Evolutionary conservation across 148 eudicot genomes (phyloP).

Genomic region (Talinum fruticosum): DNA sequence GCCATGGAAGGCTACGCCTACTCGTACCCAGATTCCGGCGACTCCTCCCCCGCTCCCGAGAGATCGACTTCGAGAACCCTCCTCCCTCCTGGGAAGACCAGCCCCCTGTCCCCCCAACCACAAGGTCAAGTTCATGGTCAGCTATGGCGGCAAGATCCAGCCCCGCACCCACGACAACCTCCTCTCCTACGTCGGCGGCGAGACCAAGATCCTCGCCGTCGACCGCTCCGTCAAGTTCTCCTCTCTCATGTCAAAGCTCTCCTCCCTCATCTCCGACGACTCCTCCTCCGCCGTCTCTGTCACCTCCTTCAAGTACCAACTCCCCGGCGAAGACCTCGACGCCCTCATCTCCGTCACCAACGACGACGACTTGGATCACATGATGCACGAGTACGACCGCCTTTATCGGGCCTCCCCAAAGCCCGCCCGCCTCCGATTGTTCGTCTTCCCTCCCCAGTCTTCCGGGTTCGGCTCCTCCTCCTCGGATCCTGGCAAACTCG

Average conservation of each 20-base stretch:
- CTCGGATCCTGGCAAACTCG: conserved; percentile 33
- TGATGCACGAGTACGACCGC: conserved; percentile 91
- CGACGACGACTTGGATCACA: conserved; percentile 83
- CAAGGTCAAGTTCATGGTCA: conserved; percentile 77
- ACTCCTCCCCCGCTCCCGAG: conserved; percentile 85
- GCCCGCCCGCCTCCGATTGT: conserved; percentile 66
- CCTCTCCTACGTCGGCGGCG: conserved; percentile 73
- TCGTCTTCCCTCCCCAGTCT: conserved; percentile 38
- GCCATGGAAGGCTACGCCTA: conserved; percentile 64
- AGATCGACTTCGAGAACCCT: conserved; percentile 66
- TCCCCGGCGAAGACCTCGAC: conserved; percentile 86
- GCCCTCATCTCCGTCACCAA: conserved; percentile 83
- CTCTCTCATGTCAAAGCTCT: conserved; percentile 34
- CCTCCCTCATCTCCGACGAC: conserved; percentile 27
- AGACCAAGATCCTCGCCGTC: conserved; percentile 68
- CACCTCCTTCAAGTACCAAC: conserved; percentile 64
- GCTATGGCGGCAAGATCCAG: conserved; percentile 76
- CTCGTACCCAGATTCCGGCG: conserved; percentile 73
- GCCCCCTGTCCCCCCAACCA: conserved; percentile 12
- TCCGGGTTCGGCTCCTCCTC: conserved; percentile 29
- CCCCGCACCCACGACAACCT: conserved; percentile 77
- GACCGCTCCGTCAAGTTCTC: conserved; percentile 56
- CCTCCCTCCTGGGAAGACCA: conserved; percentile 50
- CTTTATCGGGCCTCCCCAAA: conserved; percentile 47
- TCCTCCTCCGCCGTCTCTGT: neutral